These are phyloP conservation scores for Prunus armeniaca DNA, from an alignment of 306 rosid genomes.

Conservation along the genomic window DNA sequence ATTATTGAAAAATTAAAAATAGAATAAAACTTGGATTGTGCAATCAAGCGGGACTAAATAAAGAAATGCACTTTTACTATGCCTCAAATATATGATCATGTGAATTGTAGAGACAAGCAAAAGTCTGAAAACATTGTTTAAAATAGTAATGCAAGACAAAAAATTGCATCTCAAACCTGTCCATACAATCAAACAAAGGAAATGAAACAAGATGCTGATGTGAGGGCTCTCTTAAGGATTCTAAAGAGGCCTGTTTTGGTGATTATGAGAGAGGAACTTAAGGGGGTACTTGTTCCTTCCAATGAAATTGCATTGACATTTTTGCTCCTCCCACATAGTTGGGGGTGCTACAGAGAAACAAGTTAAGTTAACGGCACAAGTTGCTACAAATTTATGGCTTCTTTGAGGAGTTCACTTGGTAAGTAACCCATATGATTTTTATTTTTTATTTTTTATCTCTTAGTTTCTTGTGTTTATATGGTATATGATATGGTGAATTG, in stretches of 20 bases:
- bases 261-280: background rate
- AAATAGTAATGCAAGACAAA: too few relatives aligned
- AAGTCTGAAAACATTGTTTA: too few relatives aligned
- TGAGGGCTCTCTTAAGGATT: background rate
- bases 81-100: too few relatives aligned
- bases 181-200: background rate
- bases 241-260: background rate
- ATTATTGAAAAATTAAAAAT: too few relatives aligned
- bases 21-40: too few relatives aligned
- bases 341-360: background rate
- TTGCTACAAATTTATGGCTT: constrained; percentile 5
- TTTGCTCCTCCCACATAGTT: background rate
- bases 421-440: background rate
- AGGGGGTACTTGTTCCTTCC: background rate
- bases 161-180: background rate
- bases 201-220: constrained; percentile 11
- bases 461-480: too few relatives aligned
- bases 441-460: too few relatives aligned
- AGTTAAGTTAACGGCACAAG: too few relatives aligned
- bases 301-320: background rate
- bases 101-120: too few relatives aligned
- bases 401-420: constrained; percentile 5
- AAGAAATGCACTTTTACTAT: too few relatives aligned
- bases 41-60: too few relatives aligned
- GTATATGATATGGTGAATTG: background rate